Evolutionary conservation across 2,329 filamentous ascomycete genomes (phyloP).

Genomic region (Chrysosporium keratinophilum): DNA sequence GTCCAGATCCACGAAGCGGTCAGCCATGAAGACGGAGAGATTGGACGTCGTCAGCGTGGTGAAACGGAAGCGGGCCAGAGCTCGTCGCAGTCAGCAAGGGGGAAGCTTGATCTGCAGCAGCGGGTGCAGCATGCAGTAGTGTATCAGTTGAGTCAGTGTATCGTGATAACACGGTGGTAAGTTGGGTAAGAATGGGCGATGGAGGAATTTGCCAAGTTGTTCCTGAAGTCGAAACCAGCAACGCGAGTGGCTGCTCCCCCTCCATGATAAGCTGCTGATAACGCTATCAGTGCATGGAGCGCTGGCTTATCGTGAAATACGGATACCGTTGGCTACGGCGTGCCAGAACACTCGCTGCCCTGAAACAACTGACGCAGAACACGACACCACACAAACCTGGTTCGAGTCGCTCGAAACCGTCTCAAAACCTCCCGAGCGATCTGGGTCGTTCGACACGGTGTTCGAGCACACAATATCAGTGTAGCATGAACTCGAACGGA

Average conservation of each 20-base stretch:
- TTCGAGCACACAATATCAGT: neutral
- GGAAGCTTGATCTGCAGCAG: too few relatives aligned
- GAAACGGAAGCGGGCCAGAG: neutral
- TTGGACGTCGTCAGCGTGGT: neutral
- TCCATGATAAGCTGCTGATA: conserved; percentile 7
- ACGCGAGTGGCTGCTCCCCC: neutral
- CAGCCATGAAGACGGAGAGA: neutral
- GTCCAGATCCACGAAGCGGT: neutral
- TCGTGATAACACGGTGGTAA: neutral
- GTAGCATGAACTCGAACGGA: neutral
- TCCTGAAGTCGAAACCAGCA: neutral
- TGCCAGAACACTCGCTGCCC: neutral
- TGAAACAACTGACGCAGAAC: conserved; percentile 7
- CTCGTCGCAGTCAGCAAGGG: too few relatives aligned
- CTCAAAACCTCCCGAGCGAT: too few relatives aligned
- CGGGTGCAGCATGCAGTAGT: too few relatives aligned
- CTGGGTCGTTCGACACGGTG: too few relatives aligned
- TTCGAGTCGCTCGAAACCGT: neutral
- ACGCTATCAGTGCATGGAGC: conserved; percentile 2
- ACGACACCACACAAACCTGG: too few relatives aligned
- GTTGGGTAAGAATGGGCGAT: neutral
- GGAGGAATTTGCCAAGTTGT: neutral
- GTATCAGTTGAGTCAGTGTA: neutral
- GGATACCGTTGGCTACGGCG: neutral
- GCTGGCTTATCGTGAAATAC: conserved; percentile 9